Evolutionary conservation across 768 basidiomycete species (phyloP).

Genomic region (Plicaturopsis crispa): DNA sequence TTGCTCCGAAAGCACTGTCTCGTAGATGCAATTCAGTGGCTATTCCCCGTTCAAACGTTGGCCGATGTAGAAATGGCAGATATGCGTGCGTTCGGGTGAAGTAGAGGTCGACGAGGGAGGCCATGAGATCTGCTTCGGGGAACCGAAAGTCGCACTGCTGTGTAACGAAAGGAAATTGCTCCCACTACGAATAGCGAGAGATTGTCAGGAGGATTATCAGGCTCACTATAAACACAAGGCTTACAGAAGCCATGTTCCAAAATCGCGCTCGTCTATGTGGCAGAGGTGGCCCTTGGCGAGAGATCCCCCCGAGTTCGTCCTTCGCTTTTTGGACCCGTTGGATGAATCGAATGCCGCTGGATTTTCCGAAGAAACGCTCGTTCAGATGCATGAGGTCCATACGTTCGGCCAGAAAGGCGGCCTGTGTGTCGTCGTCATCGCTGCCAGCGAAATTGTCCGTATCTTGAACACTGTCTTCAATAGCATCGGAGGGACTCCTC

Average conservation of each 20-base stretch:
- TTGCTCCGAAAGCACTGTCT: constrained; percentile 23
- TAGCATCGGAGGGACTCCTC: no score
- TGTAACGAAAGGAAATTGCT: background rate
- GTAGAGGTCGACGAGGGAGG: constrained; percentile 31
- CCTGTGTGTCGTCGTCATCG: no score
- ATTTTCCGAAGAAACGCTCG: constrained; percentile 21
- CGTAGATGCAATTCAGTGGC: constrained; percentile 20
- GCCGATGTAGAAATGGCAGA: constrained; percentile 31
- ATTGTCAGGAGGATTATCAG: background rate
- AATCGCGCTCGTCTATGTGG: constrained; percentile 13
- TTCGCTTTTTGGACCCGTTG: constrained; percentile 30
- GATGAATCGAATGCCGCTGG: constrained; percentile 31
- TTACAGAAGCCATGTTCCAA: constrained; percentile 18
- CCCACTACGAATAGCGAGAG: no score
- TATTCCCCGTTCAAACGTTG: constrained; percentile 26
- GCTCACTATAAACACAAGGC: constrained; percentile 2
- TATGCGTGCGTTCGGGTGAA: constrained; percentile 25
- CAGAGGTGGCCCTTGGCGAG: constrained; percentile 2
- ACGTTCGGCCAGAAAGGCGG: no score
- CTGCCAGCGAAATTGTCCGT: no score
- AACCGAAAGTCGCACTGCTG: constrained; percentile 6
- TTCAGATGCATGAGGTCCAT: no score
- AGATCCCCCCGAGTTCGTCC: no score
- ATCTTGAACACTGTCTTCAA: no score
- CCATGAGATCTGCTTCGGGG: constrained; percentile 16